A percentile compares a stretch with the other conserved stretches of the same genome.
Conservation (phyloP, 1,139 yeast species). For the Pichia sp. region DNA sequence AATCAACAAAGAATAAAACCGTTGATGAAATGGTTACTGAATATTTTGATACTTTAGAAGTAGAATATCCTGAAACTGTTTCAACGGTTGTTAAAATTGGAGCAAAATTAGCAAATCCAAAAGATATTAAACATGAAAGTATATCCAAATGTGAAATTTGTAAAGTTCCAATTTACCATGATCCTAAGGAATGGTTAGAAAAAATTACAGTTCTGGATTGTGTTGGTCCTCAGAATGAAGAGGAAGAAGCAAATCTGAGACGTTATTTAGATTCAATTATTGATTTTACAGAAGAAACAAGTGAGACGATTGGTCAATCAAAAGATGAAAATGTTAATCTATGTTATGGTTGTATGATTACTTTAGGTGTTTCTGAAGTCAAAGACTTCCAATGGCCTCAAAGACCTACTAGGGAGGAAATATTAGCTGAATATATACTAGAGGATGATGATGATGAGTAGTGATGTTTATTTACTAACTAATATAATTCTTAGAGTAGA, state of each 20-base stretch:
- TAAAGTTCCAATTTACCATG: constrained; percentile 42
- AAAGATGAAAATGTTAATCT: constrained; percentile 22
- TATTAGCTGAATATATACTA: constrained; percentile 47
- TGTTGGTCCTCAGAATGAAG: constrained; percentile 44
- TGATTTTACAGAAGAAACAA: constrained; percentile 22
- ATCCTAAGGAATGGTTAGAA: constrained; percentile 64
- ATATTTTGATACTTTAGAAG: constrained; percentile 69
- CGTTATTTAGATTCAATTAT: constrained; percentile 18
- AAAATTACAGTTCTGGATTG: constrained; percentile 64
- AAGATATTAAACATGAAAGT: background rate
- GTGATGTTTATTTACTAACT: background rate
- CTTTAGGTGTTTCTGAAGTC: constrained; percentile 21
- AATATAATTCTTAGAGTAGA: background rate
- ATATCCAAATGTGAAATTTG: constrained; percentile 44
- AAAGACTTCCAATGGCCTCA: constrained; percentile 52
- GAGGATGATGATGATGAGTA: constrained; percentile 31
- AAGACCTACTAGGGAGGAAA: constrained; percentile 29
- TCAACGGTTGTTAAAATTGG: constrained; percentile 93
- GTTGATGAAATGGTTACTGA: constrained; percentile 71
- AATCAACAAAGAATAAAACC: constrained; percentile 56
- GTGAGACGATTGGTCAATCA: too few relatives aligned
- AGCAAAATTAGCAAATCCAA: constrained; percentile 62
- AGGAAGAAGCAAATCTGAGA: constrained; percentile 38
- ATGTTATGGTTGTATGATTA: constrained; percentile 76
- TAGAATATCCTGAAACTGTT: constrained; percentile 84